Percentiles rank a stretch among this genome's conserved stretches.
These are phyloP conservation scores for Medicago ruthenica DNA, from an alignment of 306 rosid genomes.

Conservation along the genomic window DNA sequence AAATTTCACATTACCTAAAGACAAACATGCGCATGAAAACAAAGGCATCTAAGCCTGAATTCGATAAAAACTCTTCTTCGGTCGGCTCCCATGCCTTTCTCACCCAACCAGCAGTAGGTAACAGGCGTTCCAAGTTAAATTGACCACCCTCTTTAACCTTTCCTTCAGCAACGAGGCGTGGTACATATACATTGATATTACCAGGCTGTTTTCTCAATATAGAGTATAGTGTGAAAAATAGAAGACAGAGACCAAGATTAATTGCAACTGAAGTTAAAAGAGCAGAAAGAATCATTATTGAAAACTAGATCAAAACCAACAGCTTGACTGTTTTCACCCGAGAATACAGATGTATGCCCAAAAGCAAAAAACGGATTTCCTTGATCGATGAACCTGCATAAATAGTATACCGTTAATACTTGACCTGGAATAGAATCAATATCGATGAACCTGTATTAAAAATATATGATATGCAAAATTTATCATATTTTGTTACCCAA, in stretches of 20 bases:
- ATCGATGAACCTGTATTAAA: not conserved
- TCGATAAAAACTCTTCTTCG: slow-evolving; percentile 66
- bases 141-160: slow-evolving; percentile 44
- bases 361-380: slow-evolving; percentile 26
- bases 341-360: slow-evolving; percentile 31
- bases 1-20: slow-evolving; percentile 61
- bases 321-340: slow-evolving; percentile 29
- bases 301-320: slow-evolving; percentile 41
- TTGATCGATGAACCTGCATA: slow-evolving; percentile 44
- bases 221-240: slow-evolving; percentile 77
- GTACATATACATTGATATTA: slow-evolving; percentile 64
- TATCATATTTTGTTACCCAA: not conserved
- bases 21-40: slow-evolving; percentile 77
- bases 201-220: slow-evolving; percentile 76
- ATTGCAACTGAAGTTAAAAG: slow-evolving; percentile 83
- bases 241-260: slow-evolving; percentile 76
- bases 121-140: slow-evolving; percentile 70
- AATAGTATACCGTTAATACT: slow-evolving; percentile 16
- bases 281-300: slow-evolving; percentile 75
- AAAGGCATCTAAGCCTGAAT: slow-evolving; percentile 74
- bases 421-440: slow-evolving; percentile 19
- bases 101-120: slow-evolving; percentile 86
- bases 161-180: slow-evolving; percentile 65
- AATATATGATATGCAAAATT: slow-evolving; percentile 16
- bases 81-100: slow-evolving; percentile 76